phyloP scores from a whole-genome alignment of 2,329 filamentous ascomycete genomes.

The Dothistroma pini region DNA sequence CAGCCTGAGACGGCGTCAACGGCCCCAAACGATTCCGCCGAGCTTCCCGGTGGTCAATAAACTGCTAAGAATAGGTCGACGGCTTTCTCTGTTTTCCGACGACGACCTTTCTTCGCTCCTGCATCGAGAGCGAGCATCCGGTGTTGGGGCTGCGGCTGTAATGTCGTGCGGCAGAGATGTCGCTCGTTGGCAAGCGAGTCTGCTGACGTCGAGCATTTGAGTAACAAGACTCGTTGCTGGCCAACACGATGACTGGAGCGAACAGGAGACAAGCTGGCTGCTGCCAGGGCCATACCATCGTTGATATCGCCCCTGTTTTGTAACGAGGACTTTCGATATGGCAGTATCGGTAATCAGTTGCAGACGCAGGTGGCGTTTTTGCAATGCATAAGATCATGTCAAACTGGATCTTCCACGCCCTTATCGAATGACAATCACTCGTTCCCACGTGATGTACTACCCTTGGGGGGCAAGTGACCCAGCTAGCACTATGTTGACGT shows the following conservation, averaged over 20 bases:
- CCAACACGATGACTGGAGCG: background rate
- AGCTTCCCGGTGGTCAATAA: background rate
- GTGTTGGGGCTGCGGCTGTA: background rate
- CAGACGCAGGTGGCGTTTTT: background rate
- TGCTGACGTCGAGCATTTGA: background rate
- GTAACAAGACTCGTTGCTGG: background rate
- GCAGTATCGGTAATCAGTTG: no score
- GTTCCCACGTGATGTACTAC: background rate
- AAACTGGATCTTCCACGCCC: background rate
- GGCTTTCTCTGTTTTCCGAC: background rate
- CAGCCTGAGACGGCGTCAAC: background rate
- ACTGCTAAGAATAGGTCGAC: conserved; percentile 1
- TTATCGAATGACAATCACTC: background rate
- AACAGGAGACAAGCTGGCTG: background rate
- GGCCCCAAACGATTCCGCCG: background rate
- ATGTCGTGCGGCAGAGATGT: background rate
- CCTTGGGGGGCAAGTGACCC: background rate
- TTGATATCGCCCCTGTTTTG: no score
- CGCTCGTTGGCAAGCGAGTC: background rate
- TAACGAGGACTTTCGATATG: no score
- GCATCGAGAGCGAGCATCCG: background rate
- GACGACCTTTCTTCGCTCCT: background rate
- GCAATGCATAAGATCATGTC: background rate
- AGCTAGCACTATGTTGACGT: background rate
- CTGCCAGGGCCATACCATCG: background rate